Percentiles rank a stretch among this genome's conserved stretches.
Evolutionary conservation across 371 early-diverging fungal species (phyloP).

Genomic region (Choanephora cucurbitarum): DNA sequence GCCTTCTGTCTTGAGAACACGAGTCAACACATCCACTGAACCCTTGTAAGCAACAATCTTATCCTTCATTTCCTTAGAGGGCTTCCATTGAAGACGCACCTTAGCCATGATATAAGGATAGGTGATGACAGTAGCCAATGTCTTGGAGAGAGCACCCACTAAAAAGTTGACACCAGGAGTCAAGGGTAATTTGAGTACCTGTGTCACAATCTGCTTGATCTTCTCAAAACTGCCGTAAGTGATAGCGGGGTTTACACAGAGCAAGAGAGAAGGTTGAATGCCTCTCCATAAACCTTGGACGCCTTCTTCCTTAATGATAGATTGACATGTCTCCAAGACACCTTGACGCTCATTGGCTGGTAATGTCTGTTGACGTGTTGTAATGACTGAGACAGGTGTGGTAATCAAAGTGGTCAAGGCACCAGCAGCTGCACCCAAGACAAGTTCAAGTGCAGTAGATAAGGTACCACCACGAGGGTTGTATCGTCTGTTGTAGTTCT

Average conservation of each 20-base stretch:
- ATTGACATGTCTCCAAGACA: constrained; percentile 59
- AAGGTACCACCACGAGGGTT: constrained; percentile 30
- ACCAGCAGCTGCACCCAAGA: constrained; percentile 91
- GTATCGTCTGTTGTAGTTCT: constrained; percentile 49
- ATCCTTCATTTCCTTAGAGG: constrained; percentile 63
- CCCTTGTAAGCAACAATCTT: constrained; percentile 69
- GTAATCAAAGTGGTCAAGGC: constrained; percentile 89
- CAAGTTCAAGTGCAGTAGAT: constrained; percentile 78
- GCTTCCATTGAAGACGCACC: constrained; percentile 93
- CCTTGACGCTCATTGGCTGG: constrained; percentile 56
- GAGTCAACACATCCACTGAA: constrained; percentile 84
- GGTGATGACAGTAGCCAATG: constrained; percentile 84
- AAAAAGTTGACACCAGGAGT: constrained; percentile 81
- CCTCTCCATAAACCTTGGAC: constrained; percentile 86
- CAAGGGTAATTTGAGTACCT: constrained; percentile 48
- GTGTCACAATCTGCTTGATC: constrained; percentile 68
- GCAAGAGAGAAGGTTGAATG: constrained; percentile 85
- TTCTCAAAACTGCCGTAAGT: constrained; percentile 96
- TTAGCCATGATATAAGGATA: constrained; percentile 99
- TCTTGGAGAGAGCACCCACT: constrained; percentile 91
- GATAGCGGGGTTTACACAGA: constrained; percentile 95
- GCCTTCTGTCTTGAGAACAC: constrained; percentile 81
- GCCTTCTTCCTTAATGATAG: constrained; percentile 85
- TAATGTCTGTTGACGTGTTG: constrained; percentile 82
- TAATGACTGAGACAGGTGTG: constrained; percentile 86